A percentile compares a stretch with the other conserved stretches of the same genome.
Evolutionary conservation across 2,329 filamentous ascomycete genomes (phyloP).

Genomic region (Rasamsonia emersonii): DNA sequence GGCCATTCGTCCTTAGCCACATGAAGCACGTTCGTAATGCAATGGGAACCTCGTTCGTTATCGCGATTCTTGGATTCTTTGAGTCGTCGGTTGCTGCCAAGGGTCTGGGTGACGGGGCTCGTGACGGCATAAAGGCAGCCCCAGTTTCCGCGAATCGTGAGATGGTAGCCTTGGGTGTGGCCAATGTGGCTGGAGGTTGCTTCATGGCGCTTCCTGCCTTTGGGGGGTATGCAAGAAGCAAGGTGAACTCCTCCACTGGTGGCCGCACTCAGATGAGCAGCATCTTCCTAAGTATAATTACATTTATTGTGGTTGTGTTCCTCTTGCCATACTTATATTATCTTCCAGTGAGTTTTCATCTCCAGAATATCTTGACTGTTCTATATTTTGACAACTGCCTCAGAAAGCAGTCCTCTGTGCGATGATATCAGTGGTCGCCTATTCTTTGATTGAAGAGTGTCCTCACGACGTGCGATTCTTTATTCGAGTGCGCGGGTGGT

Average conservation of each 20-base stretch:
- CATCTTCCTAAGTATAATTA: slow-evolving; percentile 74
- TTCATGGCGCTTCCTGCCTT: slow-evolving; percentile 92
- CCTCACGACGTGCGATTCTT: slow-evolving; percentile 92
- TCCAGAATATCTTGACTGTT: neutral
- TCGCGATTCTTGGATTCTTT: slow-evolving; percentile 94
- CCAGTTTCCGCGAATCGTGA: slow-evolving; percentile 85
- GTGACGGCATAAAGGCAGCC: slow-evolving; percentile 65
- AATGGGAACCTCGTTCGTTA: slow-evolving; percentile 85
- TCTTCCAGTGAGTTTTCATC: slow-evolving; percentile 67
- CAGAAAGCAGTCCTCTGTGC: slow-evolving; percentile 88
- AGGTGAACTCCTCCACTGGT: slow-evolving; percentile 87
- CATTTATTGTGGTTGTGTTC: slow-evolving; percentile 70
- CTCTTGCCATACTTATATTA: slow-evolving; percentile 90
- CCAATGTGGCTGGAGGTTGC: slow-evolving; percentile 82
- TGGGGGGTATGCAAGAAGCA: slow-evolving; percentile 91
- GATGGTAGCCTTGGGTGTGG: slow-evolving; percentile 79
- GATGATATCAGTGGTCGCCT: slow-evolving; percentile 93
- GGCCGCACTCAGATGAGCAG: slow-evolving; percentile 91
- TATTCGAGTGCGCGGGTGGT: slow-evolving; percentile 72
- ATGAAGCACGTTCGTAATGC: slow-evolving; percentile 77
- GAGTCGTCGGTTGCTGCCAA: slow-evolving; percentile 96
- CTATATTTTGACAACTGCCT: slow-evolving; percentile 4
- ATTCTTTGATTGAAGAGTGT: slow-evolving; percentile 88
- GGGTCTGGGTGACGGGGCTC: slow-evolving; percentile 58
- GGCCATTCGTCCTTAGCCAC: slow-evolving; percentile 69